Evolutionary conservation across 352 stramenopile genomes (phyloP), one percentile per base, ranked within the genome.

Genomic region (Phytophthora crassamura): DNA sequence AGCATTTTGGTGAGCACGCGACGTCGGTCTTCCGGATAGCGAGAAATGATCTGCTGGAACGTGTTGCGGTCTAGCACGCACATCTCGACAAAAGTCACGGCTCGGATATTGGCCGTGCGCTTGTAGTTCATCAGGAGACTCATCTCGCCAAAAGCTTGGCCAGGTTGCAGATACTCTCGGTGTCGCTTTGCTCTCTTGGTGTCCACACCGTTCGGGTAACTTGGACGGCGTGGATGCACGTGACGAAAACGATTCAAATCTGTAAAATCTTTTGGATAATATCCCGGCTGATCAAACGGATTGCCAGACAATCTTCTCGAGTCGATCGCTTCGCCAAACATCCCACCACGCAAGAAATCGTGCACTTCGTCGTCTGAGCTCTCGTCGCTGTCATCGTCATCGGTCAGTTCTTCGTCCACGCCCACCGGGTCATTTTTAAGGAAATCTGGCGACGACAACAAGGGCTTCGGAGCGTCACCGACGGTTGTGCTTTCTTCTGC

Each of bases 101-200:
- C 74, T 15, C 72, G 61, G 0, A 73, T 46, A n/a, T 69, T 68
- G 5, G 71, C 65, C 15, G 77, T 76, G 15, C 74, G 65, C 39
- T 76, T 55, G 40, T 78, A 78, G 42, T 83, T 73, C 60, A 74
- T 77, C 5, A 86, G 33, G 20, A 86, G 52, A 12, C 71, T 72
- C 18, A 86, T 69, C 38, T 83, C 77, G 1, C 77, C 78, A 30
- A 84, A 76, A 12, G 58, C 63, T 22, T 75, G 59, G 8, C 77
- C 77, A 4, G 39, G 39, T 2, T 45, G n/a, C 10, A 45, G n/a
- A 7, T 45, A 45, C 15, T 45, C 39, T 20, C 14, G 12, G 5
- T 45, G 20, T 45, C 15, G n/a, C n/a, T 18, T 45, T 4, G 39
- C 14, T 16, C 20, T 45, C 39, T 28, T 45, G n/a, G 39, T 15